Percentiles rank a stretch among this genome's conserved stretches.
phyloP scores from a whole-genome alignment of 2,329 filamentous ascomycete genomes.

The Monosporascus sp. region DNA sequence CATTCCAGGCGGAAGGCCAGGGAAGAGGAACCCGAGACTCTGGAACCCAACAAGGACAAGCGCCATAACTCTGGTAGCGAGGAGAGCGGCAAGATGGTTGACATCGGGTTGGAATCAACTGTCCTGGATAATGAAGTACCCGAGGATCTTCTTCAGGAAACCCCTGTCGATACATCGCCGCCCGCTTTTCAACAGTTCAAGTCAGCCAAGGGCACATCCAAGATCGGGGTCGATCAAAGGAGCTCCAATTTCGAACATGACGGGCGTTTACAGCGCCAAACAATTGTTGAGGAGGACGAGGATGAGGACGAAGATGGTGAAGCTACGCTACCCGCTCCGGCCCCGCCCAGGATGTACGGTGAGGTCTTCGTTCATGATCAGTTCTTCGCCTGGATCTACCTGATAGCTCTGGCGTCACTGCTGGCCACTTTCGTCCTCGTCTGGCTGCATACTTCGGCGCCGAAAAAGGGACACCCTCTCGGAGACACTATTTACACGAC shows the following conservation, averaged over 20 bases:
- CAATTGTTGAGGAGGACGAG: slow-evolving; percentile 32
- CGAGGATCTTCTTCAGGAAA: slow-evolving; percentile 53
- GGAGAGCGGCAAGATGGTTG: slow-evolving; percentile 68
- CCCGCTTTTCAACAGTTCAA: slow-evolving; percentile 60
- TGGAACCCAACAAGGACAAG: slow-evolving; percentile 19
- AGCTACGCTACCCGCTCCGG: slow-evolving; percentile 31
- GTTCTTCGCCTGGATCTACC: slow-evolving; percentile 87
- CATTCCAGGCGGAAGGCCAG: slow-evolving; percentile 34
- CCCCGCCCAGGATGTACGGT: slow-evolving; percentile 52
- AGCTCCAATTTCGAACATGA: slow-evolving; percentile 44
- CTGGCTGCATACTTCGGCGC: slow-evolving; percentile 78
- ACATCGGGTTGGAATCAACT: slow-evolving; percentile 73
- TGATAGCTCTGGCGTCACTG: slow-evolving; percentile 77
- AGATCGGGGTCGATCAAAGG: slow-evolving; percentile 32
- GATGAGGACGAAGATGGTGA: slow-evolving; percentile 24
- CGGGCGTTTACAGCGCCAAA: slow-evolving; percentile 34
- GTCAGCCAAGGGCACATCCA: slow-evolving; percentile 29
- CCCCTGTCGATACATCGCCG: slow-evolving; percentile 45
- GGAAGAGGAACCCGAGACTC: slow-evolving; percentile 31
- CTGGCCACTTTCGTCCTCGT: slow-evolving; percentile 86
- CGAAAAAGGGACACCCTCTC: slow-evolving; percentile 62
- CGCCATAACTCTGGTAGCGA: slow-evolving; percentile 28
- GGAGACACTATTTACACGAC: slow-evolving; percentile 95
- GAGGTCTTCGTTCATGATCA: slow-evolving; percentile 78
- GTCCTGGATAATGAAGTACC: slow-evolving; percentile 55